Conservation (phyloP, 495 filamentous ascomycete species). For the Evansstolkia leycettana region DNA sequence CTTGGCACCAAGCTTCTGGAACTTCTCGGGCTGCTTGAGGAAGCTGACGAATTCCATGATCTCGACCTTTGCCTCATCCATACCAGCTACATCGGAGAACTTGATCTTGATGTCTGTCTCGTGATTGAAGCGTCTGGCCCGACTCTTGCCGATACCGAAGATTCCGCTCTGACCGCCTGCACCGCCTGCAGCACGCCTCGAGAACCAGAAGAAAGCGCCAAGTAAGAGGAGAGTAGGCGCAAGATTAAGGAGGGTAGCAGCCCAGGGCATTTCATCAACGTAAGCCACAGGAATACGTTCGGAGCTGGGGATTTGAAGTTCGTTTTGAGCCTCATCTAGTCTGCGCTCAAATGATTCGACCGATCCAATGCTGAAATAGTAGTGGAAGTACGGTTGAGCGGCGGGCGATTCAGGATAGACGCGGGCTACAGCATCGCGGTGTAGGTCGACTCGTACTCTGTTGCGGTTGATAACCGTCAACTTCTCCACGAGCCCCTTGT, state of each 20-base stretch:
- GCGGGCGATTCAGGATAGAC: conserved; percentile 77
- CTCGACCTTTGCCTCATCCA: conserved; percentile 96
- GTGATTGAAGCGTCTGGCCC: conserved; percentile 93
- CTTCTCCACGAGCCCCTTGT: conserved; percentile 92
- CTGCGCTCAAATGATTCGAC: conserved; percentile 83
- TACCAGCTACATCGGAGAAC: conserved; percentile 92
- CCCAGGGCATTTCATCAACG: conserved; percentile 57
- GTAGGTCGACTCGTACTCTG: conserved; percentile 69
- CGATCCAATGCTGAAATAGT: conserved; percentile 93
- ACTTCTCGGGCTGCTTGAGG: conserved; percentile 77
- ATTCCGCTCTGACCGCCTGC: conserved; percentile 64
- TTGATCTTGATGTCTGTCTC: conserved; percentile 93
- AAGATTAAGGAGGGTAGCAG: conserved; percentile 56
- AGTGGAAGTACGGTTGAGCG: conserved; percentile 56
- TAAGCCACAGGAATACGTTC: conserved; percentile 91
- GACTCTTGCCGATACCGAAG: conserved; percentile 90
- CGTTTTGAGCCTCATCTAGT: conserved; percentile 75
- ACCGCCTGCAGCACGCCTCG: conserved; percentile 51
- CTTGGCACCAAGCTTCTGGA: conserved; percentile 89
- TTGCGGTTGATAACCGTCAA: conserved; percentile 65
- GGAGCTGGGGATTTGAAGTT: conserved; percentile 67
- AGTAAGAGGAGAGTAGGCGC: conserved; percentile 82
- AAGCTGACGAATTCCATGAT: conserved; percentile 99
- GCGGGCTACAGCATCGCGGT: conserved; percentile 62
- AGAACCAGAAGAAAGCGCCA: conserved; percentile 60